Conservation (phyloP, 1,284 basidiomycete species). For the Apiotrichum mycotoxinovorans region DNA sequence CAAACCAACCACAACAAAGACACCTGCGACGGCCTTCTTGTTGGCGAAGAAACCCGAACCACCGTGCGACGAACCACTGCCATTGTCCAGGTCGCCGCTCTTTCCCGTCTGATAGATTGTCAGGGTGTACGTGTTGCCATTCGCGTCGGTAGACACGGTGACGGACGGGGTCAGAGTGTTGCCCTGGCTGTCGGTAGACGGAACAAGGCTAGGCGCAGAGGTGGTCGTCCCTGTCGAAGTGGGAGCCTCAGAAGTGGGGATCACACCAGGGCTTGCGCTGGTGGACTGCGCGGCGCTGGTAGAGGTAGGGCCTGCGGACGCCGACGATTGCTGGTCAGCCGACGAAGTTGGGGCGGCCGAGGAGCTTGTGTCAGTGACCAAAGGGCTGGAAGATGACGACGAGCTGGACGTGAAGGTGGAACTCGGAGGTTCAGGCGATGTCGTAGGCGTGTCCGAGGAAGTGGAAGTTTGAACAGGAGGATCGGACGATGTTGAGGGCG, state of each 20-base stretch:
- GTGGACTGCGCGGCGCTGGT: constrained; percentile 3
- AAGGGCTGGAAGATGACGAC: neutral
- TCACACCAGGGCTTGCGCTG: too few species aligned
- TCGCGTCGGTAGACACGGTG: neutral
- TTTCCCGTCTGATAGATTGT: constrained; percentile 40
- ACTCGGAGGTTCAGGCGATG: neutral
- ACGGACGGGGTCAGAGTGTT: neutral
- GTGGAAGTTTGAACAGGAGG: too few species aligned
- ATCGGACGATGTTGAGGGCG: neutral
- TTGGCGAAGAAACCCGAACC: constrained; percentile 47
- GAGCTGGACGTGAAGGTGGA: neutral
- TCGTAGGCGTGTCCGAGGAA: neutral
- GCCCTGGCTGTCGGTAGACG: constrained; percentile 11
- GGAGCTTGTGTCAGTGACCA: too few species aligned
- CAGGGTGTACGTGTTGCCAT: constrained; percentile 34
- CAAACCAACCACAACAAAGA: constrained; percentile 50
- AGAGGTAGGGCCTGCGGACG: neutral
- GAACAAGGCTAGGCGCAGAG: neutral
- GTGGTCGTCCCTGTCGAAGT: too few species aligned
- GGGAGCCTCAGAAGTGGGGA: too few species aligned
- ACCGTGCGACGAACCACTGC: constrained; percentile 13
- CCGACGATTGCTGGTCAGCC: neutral
- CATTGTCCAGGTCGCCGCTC: constrained; percentile 12
- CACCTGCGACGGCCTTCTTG: constrained; percentile 50
- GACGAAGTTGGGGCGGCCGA: neutral